phyloP scores from a whole-genome alignment of 371 early-diverging fungal genomes.

The Mortierella sp. region DNA sequence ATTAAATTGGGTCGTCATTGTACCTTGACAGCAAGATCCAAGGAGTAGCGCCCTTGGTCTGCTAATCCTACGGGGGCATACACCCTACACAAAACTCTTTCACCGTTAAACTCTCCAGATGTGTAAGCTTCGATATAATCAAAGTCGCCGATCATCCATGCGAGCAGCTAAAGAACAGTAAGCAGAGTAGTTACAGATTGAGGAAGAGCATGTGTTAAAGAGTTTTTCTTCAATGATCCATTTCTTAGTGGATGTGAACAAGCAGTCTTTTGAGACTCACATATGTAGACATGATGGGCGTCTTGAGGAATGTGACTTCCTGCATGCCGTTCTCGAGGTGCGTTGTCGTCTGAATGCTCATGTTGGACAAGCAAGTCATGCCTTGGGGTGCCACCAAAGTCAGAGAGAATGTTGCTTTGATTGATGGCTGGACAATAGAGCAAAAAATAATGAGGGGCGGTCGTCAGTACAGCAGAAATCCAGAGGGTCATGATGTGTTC shows the following conservation, averaged over 20 bases:
- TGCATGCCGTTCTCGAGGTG: constrained; percentile 46
- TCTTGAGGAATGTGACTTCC: constrained; percentile 76
- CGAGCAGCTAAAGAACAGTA: constrained; percentile 69
- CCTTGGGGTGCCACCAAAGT: constrained; percentile 76
- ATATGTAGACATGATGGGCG: constrained; percentile 94
- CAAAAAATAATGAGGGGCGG: neutral
- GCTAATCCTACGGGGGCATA: constrained; percentile 79
- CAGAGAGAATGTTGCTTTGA: constrained; percentile 92
- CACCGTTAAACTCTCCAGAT: constrained; percentile 62
- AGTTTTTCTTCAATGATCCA: neutral
- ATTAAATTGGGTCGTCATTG: neutral
- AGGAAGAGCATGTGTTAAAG: neutral
- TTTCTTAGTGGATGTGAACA: neutral
- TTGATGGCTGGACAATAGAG: constrained; percentile 60
- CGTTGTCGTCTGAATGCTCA: constrained; percentile 67
- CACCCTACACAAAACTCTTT: constrained; percentile 76
- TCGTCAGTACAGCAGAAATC: neutral
- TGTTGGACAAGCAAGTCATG: constrained; percentile 87
- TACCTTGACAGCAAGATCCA: constrained; percentile 74
- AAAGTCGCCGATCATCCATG: constrained; percentile 91
- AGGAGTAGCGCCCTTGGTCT: constrained; percentile 81
- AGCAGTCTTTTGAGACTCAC: constrained; percentile 38
- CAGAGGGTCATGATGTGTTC: too few species aligned
- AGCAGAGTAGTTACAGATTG: neutral
- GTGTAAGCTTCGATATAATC: constrained; percentile 86